These are phyloP conservation scores for Leccinum solheimii DNA, from an alignment of 1,284 basidiomycete species.

Conservation along the genomic window DNA sequence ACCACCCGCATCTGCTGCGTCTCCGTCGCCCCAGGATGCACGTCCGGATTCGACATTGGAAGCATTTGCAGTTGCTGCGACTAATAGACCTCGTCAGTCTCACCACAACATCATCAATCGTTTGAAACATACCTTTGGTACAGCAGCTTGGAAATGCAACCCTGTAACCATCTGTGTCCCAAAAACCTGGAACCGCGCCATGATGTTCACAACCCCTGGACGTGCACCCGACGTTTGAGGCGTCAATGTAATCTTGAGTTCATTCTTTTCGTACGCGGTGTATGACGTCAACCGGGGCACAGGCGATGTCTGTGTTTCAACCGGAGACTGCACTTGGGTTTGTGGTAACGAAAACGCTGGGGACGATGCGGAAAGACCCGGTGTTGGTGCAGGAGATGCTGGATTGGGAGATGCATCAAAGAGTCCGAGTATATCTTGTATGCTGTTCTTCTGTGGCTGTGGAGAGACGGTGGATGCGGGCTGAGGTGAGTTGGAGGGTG, in stretches of 20 bases:
- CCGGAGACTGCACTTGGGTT: conserved; percentile 34
- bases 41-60: conserved; percentile 87
- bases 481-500: conserved; percentile 39
- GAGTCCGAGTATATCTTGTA: conserved; percentile 91
- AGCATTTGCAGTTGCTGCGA: conserved; percentile 98
- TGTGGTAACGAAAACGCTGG: conserved; percentile 39
- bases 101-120: neutral
- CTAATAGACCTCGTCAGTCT: conserved; percentile 42
- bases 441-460: conserved; percentile 57
- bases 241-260: conserved; percentile 86
- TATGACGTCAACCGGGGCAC: conserved; percentile 68
- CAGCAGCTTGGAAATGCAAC: conserved; percentile 96
- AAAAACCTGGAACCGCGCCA: conserved; percentile 82
- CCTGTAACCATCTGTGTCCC: conserved; percentile 54
- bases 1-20: conserved; percentile 95
- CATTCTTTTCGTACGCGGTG: conserved; percentile 90
- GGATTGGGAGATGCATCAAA: conserved; percentile 60
- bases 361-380: conserved; percentile 21
- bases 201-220: conserved; percentile 87
- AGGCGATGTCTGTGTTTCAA: conserved; percentile 36
- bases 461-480: conserved; percentile 43
- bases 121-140: conserved; percentile 78
- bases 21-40: conserved; percentile 79
- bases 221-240: conserved; percentile 78
- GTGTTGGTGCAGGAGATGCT: conserved; percentile 37